These are phyloP conservation scores for Bonia amplexicaulis DNA, from an alignment of 176 grass and related monocot species.

Conservation along the genomic window DNA sequence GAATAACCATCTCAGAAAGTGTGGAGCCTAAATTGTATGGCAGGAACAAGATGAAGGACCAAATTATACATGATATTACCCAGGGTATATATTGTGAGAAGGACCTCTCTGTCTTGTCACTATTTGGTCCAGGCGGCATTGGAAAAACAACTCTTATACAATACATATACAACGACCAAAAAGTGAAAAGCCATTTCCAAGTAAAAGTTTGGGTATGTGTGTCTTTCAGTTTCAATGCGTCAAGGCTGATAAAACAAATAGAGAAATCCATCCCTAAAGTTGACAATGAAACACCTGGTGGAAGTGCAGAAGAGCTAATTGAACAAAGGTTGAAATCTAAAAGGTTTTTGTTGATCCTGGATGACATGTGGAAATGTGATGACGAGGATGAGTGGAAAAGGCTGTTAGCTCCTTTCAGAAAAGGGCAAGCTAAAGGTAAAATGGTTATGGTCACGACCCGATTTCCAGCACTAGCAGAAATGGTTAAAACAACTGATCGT, in stretches of 20 bases:
- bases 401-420: neutral
- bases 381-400: conserved; percentile 2
- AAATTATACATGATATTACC: neutral
- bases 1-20: neutral
- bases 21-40: conserved; percentile 7
- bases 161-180: conserved; percentile 1
- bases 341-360: conserved; percentile 10
- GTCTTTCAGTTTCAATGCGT: conserved; percentile 15
- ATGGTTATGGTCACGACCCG: conserved; percentile 25
- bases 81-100: neutral
- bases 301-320: neutral
- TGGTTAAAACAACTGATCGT: neutral
- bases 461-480: neutral
- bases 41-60: neutral
- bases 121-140: conserved; percentile 38
- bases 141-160: conserved; percentile 50
- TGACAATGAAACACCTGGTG: neutral
- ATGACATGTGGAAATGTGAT: conserved; percentile 17
- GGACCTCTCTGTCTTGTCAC: neutral
- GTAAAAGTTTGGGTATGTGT: conserved; percentile 34
- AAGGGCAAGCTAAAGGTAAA: neutral
- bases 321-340: neutral
- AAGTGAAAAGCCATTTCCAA: neutral
- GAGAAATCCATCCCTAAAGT: neutral
- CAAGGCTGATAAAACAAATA: neutral